These are phyloP conservation scores for Aspergillus pseudotamarii DNA, from an alignment of 2,329 filamentous ascomycete genomes.

Conservation along the genomic window DNA sequence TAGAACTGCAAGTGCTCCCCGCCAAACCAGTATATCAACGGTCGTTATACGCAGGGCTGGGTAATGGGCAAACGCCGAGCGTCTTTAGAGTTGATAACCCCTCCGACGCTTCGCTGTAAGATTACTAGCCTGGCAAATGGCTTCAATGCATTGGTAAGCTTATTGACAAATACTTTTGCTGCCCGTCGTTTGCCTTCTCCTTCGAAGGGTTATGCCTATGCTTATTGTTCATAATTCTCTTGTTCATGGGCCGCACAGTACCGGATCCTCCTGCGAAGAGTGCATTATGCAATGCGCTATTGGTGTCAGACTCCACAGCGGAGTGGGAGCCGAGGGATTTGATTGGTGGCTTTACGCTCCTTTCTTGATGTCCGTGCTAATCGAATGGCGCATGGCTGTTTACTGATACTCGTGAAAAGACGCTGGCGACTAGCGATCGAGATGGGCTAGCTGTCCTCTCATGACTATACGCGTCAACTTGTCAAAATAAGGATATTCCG, in stretches of 20 bases:
- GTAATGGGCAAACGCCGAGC: not conserved
- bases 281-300: not conserved
- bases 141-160: not conserved
- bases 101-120: not conserved
- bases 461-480: not conserved
- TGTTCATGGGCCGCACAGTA: not conserved
- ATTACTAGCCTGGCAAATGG: not conserved
- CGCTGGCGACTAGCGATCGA: not conserved
- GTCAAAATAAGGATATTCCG: not conserved
- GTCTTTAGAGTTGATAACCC: not conserved
- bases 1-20: not conserved
- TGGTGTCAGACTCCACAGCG: not conserved
- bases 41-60: not conserved
- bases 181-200: not conserved
- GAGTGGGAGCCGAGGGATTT: not conserved
- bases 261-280: not conserved
- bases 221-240: not conserved
- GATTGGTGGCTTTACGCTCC: not conserved
- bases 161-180: not conserved
- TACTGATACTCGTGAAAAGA: not conserved
- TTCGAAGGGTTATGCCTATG: not conserved
- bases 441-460: not conserved
- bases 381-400: not conserved
- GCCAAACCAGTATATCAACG: not conserved
- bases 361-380: not conserved